Percentiles rank a stretch among this genome's conserved stretches.
Evolutionary conservation across 345 rosid species (phyloP).

Genomic region (Syzygium aromaticum): DNA sequence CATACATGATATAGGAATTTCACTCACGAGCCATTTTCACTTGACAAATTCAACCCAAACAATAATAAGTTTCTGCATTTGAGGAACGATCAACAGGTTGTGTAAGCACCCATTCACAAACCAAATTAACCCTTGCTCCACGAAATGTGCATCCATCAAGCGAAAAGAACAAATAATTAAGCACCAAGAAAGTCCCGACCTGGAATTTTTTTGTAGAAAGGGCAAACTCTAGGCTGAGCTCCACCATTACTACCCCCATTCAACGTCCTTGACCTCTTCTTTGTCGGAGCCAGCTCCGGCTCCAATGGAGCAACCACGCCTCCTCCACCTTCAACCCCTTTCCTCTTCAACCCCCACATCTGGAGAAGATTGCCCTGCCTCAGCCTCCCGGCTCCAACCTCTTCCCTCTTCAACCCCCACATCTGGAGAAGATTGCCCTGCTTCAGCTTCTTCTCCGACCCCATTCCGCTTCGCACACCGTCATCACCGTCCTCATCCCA

Average conservation of each 20-base stretch:
- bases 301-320: not conserved
- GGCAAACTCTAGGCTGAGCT: conserved; percentile 40
- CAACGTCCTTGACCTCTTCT: not conserved
- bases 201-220: conserved; percentile 73
- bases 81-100: not conserved
- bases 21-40: not conserved
- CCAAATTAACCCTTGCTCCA: not conserved
- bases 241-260: not conserved
- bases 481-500: not conserved
- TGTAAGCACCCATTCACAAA: not conserved
- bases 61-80: not conserved
- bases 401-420: conserved; percentile 52
- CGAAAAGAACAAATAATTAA: not conserved
- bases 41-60: not conserved
- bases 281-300: not conserved
- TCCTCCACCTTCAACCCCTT: conserved; percentile 2
- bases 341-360: conserved; percentile 56
- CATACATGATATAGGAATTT: not conserved
- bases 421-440: conserved; percentile 47
- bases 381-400: conserved; percentile 11
- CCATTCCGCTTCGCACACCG: not conserved
- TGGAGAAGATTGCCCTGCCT: conserved; percentile 51
- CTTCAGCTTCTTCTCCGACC: conserved; percentile 26
- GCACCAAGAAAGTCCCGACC: conserved; percentile 15
- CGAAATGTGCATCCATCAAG: not conserved